Base-by-base conservation (phyloP, 345 rosid genomes). In the Lepidium africanum region DNA sequence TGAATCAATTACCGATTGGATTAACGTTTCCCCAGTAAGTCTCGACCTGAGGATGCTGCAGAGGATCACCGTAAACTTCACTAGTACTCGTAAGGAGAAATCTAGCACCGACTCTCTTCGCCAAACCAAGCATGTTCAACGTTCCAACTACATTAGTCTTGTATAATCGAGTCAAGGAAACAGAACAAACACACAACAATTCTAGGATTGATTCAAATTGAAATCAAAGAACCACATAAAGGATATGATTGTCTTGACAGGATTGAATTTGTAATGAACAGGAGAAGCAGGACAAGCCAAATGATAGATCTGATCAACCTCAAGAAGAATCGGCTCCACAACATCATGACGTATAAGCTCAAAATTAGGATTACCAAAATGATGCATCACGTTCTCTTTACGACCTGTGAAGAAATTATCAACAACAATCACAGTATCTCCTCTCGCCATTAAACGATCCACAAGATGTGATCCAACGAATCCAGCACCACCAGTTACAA, bases 251-350 rank as follows among this genome's bases (percentile, higher is more conserved):
- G 96, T 90, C 71, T 90, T 90, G 83, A 87, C 87, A 13, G 96
- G 96, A 70, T 87, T 90, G 83, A 82, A 90, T 70, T 90, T 90
- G 86, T 90, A 90, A 51, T 87, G 96, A 7, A 90, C 96, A 30
- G 94, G 96, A 3, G 96, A 86, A 10, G 94, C 94, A 46, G 96
- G 96, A 67, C 96, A 90, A 35, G 96, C 94, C 76, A 87, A 64
- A 59, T 90, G 96, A 70, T 90, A 90, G 87, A 90, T 90, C 88
- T 87, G 96, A 79, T 90, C 96, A 27, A 90, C 94, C 69, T 90
- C 96, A 23, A 90, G 71, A 2, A 90, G 82, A 37, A 90, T 84
- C 2, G 96, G 94, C 69, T 87, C 91, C 0, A 90, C 96, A 1
- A 87, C 94, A 66, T 90, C 94, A 60, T 87, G 96, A 6, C 92